Conservation (phyloP, 805 yeast species). For the Wickerhamiella hasegawae region DNA sequence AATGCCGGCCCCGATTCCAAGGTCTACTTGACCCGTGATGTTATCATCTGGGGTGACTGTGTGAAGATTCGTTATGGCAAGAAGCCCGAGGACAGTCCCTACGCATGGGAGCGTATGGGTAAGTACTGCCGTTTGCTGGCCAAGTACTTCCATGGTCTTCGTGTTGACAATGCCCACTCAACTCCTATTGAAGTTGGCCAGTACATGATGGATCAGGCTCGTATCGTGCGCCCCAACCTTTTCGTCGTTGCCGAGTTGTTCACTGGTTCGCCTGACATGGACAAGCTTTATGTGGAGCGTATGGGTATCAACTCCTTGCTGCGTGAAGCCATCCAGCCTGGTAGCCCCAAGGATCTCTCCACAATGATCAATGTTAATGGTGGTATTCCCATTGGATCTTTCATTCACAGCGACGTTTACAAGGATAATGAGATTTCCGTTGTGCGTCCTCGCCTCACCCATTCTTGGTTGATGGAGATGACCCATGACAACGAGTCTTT, state of each 20-base stretch:
- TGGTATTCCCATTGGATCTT: slow-evolving; percentile 89
- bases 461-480: slow-evolving; percentile 93
- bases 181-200: slow-evolving; percentile 95
- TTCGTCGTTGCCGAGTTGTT: slow-evolving; percentile 91
- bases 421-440: slow-evolving; percentile 24
- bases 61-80: slow-evolving; percentile 79
- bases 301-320: slow-evolving; percentile 78
- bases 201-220: slow-evolving; percentile 70
- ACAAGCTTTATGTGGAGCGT: slow-evolving; percentile 77
- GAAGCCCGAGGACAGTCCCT: slow-evolving; percentile 68
- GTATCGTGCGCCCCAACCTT: slow-evolving; percentile 66
- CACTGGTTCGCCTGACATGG: slow-evolving; percentile 84
- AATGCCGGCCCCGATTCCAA: slow-evolving; percentile 70
- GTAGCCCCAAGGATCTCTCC: slow-evolving; percentile 75
- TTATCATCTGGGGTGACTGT: slow-evolving; percentile 96
- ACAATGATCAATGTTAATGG: slow-evolving; percentile 82
- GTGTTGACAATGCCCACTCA: slow-evolving; percentile 92
- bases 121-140: slow-evolving; percentile 63
- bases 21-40: slow-evolving; percentile 80
- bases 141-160: slow-evolving; percentile 61
- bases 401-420: slow-evolving; percentile 55
- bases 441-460: slow-evolving; percentile 60
- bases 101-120: slow-evolving; percentile 77
- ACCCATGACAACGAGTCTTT: slow-evolving; percentile 94
- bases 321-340: slow-evolving; percentile 95